Evolutionary conservation across 2,329 filamentous ascomycete genomes (phyloP).

Genomic region (Monosporascus cannonballus): DNA sequence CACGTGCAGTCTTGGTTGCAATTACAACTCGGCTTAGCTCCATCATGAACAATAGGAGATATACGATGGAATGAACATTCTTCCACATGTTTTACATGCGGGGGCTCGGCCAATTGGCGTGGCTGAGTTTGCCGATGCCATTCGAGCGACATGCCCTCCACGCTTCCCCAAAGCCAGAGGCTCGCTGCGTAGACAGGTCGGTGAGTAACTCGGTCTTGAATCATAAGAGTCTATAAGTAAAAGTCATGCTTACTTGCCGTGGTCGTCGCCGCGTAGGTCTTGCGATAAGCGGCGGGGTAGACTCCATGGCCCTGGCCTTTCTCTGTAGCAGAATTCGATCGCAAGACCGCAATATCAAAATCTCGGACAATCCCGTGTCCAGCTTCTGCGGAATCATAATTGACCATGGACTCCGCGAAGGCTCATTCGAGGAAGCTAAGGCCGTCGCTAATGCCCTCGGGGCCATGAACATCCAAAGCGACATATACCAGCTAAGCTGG

Average conservation of each 20-base stretch:
- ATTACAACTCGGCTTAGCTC: no score
- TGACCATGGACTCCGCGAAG: conserved; percentile 51
- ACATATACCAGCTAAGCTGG: conserved; percentile 43
- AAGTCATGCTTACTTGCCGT: no score
- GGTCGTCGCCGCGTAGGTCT: conserved; percentile 46
- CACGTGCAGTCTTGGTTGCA: no score
- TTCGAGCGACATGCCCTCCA: conserved; percentile 43
- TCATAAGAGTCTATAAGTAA: no score
- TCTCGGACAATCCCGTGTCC: conserved; percentile 39
- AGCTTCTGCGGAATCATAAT: conserved; percentile 44
- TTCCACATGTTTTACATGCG: conserved; percentile 33
- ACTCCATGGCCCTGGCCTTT: conserved; percentile 92
- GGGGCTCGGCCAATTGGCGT: conserved; percentile 32
- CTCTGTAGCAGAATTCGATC: conserved; percentile 52
- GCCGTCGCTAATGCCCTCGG: conserved; percentile 33
- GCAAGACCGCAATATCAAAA: conserved; percentile 25
- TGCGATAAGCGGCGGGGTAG: conserved; percentile 86
- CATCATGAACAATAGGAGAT: neutral
- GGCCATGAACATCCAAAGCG: conserved; percentile 27
- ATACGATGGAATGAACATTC: conserved; percentile 34
- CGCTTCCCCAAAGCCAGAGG: conserved; percentile 39
- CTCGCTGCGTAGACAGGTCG: conserved; percentile 32
- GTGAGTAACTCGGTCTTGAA: conserved; percentile 23
- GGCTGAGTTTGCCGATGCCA: conserved; percentile 40
- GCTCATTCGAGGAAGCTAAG: conserved; percentile 46